Percentiles rank a stretch among this genome's conserved stretches.
Conservation (phyloP, 805 yeast species). For the Starmera dryadoides region DNA sequence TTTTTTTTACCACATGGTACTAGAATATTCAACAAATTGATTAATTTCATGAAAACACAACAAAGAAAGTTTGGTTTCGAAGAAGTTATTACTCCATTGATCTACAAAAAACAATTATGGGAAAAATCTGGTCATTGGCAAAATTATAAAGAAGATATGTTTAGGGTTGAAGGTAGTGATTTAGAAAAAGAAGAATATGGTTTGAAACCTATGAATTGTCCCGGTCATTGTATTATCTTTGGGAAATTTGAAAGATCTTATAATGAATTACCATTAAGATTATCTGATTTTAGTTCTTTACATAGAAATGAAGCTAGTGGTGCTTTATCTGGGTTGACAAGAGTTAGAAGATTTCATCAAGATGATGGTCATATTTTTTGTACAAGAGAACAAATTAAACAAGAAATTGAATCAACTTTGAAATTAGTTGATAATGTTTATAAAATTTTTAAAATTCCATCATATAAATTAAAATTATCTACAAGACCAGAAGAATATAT, state of each 20-base stretch:
- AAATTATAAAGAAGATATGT: slow-evolving; percentile 96
- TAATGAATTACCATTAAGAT: slow-evolving; percentile 97
- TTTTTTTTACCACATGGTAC: slow-evolving; percentile 99
- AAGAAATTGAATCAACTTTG: slow-evolving; percentile 72
- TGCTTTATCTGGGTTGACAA: slow-evolving; percentile 89
- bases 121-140: slow-evolving; percentile 99
- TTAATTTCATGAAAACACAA: slow-evolving; percentile 72
- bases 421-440: slow-evolving; percentile 72
- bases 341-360: slow-evolving; percentile 98
- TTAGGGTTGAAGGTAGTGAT: slow-evolving; percentile 82
- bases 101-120: slow-evolving; percentile 97
- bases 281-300: slow-evolving; percentile 95
- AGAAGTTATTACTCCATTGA: slow-evolving; percentile 98
- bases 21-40: slow-evolving; percentile 86
- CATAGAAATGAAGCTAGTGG: slow-evolving; percentile 97
- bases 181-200: slow-evolving; percentile 95
- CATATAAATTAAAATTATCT: slow-evolving; percentile 87
- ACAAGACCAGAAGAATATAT: slow-evolving; percentile 96
- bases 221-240: slow-evolving; percentile 90
- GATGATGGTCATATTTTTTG: slow-evolving; percentile 99
- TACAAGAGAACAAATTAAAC: slow-evolving; percentile 81
- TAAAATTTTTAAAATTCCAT: slow-evolving; percentile 89
- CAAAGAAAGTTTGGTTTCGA: slow-evolving; percentile 93
- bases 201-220: slow-evolving; percentile 91
- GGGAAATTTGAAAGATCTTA: slow-evolving; percentile 90